Evolutionary conservation across 495 filamentous ascomycete species (phyloP), one percentile per base, ranked within the genome.

Genomic region (Aspergillus haitiensis): DNA sequence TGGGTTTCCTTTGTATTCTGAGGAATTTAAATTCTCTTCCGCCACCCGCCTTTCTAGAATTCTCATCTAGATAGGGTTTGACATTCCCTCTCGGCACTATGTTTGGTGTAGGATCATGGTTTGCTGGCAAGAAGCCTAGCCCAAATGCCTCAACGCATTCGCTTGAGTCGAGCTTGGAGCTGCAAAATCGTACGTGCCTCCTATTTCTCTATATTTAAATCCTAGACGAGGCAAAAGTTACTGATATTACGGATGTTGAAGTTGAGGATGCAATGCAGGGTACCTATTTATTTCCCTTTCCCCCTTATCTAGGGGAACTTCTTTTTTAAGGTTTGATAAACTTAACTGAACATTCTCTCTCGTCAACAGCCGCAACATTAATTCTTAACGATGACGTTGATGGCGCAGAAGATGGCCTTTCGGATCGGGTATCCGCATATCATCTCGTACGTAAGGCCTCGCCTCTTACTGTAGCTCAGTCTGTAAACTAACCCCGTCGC

Each of bases 331-430:
- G 18, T 10, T 31, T 32, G 48, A 56, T 59, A 35, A 36, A 58
- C 34, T 51, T 57, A 54, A 45, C 45, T 47, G 55, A 54, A 45
- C 46, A 32, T 31, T 51, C 52, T 56, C 52, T 56, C 13, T 47
- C 35, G 52, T 40, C 11, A 32, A 61, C 62, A 82, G 83, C 82
- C 46, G 76, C 74, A 40, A 83, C 74, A 59, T 72, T 88, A 35
- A 93, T 98, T 66, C 91, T 98, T 79, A 90, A 94, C 68, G 94
- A 98, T 73, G 93, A 97, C 73, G 88, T 98, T 56, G 90, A 91
- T 44, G 86, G 83, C 34, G 94, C 94, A 2, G 93, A 97, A 72
- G 80, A 76, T 59, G 83, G 82, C 37, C 79, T 98, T 15, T 82
- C 81, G 33, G 81, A 84, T 63, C 86, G 88, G 15, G 75, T 81